Evolutionary conservation across 2,329 filamentous ascomycete species (phyloP), one percentile per base, ranked within the genome.

Genomic region (Xylariaceae sp.): DNA sequence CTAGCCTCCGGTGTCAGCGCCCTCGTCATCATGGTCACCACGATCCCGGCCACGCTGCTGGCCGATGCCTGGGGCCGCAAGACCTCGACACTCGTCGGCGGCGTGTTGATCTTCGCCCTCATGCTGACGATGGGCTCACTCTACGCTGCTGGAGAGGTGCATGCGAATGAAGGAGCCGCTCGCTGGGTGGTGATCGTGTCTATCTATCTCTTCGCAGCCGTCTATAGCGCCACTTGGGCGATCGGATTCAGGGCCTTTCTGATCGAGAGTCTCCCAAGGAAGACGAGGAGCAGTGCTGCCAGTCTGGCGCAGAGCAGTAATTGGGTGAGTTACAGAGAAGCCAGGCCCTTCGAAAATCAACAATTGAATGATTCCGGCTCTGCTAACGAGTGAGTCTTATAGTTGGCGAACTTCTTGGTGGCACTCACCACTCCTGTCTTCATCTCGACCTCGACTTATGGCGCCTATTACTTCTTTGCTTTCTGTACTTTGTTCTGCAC

Each of bases 1-100:
- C 44, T 57, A 16, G 55, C 55, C 17, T 56, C 52, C 2, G 53
- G 54, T 19, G 49, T 55, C 22, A 50, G 45, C n/a, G 54, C 52
- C 1, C 41, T 58, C 18, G 45, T 56, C n/a, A 58, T 58, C 41
- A 42, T 58, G 34, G 48, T 46, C 15, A 47, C 49, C 9, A 55
- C 47, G 3, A 48, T 58, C 35, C 55, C 55, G 4, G 77, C 73
- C 0, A 66, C 73, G 2, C 59, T 79, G 2, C 71, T 72, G 37
- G 74, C 77, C 0, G 79, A 83, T 47, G 61, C 61, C 32, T 79
- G 77, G 71, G 77, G 77, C 1, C 67, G 78, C 2, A 68, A 76
- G 4, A 70, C 68, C 4, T 73, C 71, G 1, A 72, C 74, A 9
- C 64, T 83, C 4, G 55, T 69, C 0, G 78, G 72, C 37, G 81